Base-by-base conservation (phyloP, 2,329 filamentous ascomycete species). In the Venturia oleaginea region DNA sequence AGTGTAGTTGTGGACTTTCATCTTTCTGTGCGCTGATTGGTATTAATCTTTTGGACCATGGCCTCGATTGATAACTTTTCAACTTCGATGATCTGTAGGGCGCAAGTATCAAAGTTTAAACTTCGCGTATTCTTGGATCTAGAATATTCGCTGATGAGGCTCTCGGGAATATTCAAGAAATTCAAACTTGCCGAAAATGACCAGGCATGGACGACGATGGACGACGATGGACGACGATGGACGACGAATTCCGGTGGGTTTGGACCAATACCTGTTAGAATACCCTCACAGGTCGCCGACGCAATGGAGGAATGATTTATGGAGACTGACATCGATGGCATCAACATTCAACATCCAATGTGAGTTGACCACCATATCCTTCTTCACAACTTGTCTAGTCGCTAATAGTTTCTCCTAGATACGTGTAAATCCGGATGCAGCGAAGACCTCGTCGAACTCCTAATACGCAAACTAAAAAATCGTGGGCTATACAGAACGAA, bases 1-100 rank as follows among this genome's bases (percentile, higher is more conserved):
- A 81, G 79, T 0, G 78, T 79, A 0, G 73, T 83, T n/a, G 82
- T 0, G 83, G 81, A 0, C 72, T 86, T 1, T 83, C 83, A 0
- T 73, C 84, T 0, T 81, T 84, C 66, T 81, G 78, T 48, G 83
- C 83, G 1, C 84, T 81, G 80, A 84, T 83, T 0, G 84, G 84
- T 0, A 84, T 86, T 65, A 84, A 86, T 68, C 76, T 86, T 22
- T 83, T 81, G 3, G 78, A 78, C 68, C 78, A 86, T 48, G 83
- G 83, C 0, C 32, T 61, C 19, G 59, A 61, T 34, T 15, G n/a
- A n/a, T n/a, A 34, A 19, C 59, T 4, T 3, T 61, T 61, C 34
- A 61, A 61, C 24, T 61, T 61, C 19, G 70, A 86, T 67, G 83
- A 85, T 67, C 81, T 80, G 11, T 74, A 75, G 66, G 72, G 72